phyloP scores from a whole-genome alignment of 1,139 yeast genomes.

The Magnusiomyces ingens region DNA sequence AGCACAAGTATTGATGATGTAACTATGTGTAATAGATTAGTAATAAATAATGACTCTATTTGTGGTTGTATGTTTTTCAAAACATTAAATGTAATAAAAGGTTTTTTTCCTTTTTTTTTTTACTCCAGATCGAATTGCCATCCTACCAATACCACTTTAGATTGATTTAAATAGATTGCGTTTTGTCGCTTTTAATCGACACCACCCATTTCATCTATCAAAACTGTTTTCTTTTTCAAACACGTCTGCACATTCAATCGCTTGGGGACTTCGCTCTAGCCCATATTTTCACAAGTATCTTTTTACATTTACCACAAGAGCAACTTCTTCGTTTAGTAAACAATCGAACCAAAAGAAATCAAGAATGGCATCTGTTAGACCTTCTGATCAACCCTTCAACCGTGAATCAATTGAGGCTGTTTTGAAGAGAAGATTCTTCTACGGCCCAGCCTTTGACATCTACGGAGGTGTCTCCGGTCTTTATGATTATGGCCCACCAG shows the following conservation, averaged over 20 bases:
- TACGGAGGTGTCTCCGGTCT: constrained; percentile 98
- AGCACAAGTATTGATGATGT: constrained; percentile 27
- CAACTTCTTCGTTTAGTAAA: too few species aligned
- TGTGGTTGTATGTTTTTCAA: constrained; percentile 1
- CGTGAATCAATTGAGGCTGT: constrained; percentile 88
- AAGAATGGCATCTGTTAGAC: constrained; percentile 22
- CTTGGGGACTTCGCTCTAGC: not conserved
- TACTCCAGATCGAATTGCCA: not conserved
- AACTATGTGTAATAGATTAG: not conserved
- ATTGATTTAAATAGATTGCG: not conserved
- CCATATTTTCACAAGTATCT: too few species aligned
- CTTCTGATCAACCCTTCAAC: constrained; percentile 41
- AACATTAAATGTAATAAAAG: not conserved
- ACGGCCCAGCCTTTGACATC: constrained; percentile 93
- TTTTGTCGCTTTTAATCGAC: too few species aligned
- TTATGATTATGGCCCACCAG: constrained; percentile 99
- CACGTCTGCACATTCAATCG: not conserved
- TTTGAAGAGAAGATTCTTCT: constrained; percentile 91
- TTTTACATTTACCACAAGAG: too few species aligned
- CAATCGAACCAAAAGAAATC: not conserved
- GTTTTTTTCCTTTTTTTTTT: constrained; percentile 4
- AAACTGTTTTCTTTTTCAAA: constrained; percentile 2
- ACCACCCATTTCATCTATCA: not conserved
- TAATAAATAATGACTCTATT: not conserved
- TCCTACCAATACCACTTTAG: not conserved